phyloP scores from a whole-genome alignment of 1,139 yeast genomes.

The Debaryomycetaceae sp. region DNA sequence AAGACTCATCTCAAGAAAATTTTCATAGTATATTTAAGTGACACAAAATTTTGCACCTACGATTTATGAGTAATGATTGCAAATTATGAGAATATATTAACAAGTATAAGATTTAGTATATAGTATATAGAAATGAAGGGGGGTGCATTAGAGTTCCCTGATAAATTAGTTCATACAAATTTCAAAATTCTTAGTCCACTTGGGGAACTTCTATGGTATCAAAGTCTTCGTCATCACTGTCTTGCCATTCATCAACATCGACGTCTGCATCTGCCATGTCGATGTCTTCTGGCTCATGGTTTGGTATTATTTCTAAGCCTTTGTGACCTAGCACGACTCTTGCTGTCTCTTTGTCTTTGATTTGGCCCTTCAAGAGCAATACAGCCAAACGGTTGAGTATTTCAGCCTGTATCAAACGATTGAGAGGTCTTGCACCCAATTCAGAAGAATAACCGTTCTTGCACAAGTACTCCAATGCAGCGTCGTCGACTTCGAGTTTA shows the following conservation, averaged over 20 bases:
- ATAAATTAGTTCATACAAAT: neutral
- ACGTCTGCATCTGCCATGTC: conserved; percentile 55
- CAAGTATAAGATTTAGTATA: too few species aligned
- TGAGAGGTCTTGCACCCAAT: conserved; percentile 96
- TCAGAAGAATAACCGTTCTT: conserved; percentile 87
- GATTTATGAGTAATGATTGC: too few species aligned
- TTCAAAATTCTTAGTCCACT: conserved; percentile 2
- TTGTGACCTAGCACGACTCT: conserved; percentile 55
- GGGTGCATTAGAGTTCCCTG: too few species aligned
- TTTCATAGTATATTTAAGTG: neutral
- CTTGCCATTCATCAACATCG: conserved; percentile 54
- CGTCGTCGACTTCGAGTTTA: conserved; percentile 63
- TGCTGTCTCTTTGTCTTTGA: conserved; percentile 83
- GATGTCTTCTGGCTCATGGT: conserved; percentile 67
- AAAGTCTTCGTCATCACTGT: conserved; percentile 55
- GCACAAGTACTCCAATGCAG: conserved; percentile 78
- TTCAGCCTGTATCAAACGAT: conserved; percentile 87
- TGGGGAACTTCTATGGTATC: conserved; percentile 12
- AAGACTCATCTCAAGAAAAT: neutral
- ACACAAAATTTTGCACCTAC: too few species aligned
- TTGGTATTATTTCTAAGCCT: conserved; percentile 79
- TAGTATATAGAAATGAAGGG: neutral
- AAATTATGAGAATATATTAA: too few species aligned
- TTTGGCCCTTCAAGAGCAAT: conserved; percentile 81
- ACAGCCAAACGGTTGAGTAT: conserved; percentile 85